These are phyloP conservation scores for Filobasidium uniguttulatum DNA, from an alignment of 1,284 basidiomycete species.

Conservation along the genomic window DNA sequence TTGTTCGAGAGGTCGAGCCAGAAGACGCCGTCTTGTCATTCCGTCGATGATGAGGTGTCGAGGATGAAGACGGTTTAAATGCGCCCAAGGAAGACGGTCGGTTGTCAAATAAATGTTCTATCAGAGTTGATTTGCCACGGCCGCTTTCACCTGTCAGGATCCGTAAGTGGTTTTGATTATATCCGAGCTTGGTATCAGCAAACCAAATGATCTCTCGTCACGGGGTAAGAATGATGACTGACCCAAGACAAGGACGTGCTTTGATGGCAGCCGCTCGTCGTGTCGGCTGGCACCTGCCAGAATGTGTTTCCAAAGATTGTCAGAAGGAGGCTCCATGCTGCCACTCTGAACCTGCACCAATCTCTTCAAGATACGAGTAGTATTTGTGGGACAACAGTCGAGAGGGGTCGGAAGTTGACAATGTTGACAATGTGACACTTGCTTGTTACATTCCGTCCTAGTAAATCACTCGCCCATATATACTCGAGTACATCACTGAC, in stretches of 20 bases:
- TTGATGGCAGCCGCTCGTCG: conserved; percentile 9
- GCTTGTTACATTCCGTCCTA: no score
- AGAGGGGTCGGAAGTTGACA: no score
- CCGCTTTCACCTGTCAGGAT: conserved; percentile 5
- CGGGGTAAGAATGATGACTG: background rate
- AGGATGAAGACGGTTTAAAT: background rate
- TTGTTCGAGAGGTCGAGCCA: background rate
- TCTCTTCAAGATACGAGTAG: no score
- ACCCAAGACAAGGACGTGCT: conserved; percentile 12
- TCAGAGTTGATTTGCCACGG: conserved; percentile 12
- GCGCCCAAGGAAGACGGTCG: conserved; percentile 5
- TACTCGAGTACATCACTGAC: no score
- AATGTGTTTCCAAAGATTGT: conserved; percentile 11
- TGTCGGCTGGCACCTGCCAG: conserved; percentile 5
- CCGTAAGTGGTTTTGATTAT: background rate
- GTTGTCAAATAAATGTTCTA: conserved; percentile 5
- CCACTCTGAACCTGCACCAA: no score
- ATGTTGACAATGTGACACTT: no score
- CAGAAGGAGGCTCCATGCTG: no score
- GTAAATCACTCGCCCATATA: no score
- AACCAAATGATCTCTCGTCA: background rate
- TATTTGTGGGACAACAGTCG: no score
- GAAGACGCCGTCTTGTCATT: background rate
- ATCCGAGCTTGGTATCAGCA: background rate
- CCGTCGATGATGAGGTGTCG: background rate